phyloP scores from a whole-genome alignment of 352 stramenopile species.

The Phytophthora brassicae region DNA sequence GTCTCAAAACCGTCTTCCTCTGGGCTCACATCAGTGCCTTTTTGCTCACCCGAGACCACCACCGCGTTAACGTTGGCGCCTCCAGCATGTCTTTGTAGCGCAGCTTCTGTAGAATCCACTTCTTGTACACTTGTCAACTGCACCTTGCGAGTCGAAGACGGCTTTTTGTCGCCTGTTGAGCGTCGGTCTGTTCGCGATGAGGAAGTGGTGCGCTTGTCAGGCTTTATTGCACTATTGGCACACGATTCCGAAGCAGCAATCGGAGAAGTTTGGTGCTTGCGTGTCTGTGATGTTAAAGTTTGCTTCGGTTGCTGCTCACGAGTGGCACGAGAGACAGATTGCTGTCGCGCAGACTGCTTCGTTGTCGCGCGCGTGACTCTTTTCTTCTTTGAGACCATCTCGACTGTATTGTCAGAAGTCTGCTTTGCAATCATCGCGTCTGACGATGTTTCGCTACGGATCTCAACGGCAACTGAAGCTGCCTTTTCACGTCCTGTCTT shows the following conservation, averaged over 20 bases:
- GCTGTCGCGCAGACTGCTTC: neutral
- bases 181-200: slow-evolving; percentile 3
- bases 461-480: neutral
- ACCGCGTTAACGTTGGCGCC: slow-evolving; percentile 9
- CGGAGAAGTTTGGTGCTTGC: neutral
- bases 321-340: neutral
- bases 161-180: slow-evolving; percentile 4
- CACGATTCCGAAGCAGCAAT: neutral
- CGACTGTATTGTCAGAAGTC: neutral
- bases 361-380: neutral
- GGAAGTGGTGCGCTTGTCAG: neutral
- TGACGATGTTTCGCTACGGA: neutral
- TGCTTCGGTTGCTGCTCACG: neutral
- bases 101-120: neutral
- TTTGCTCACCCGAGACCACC: slow-evolving; percentile 3
- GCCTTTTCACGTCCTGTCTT: neutral
- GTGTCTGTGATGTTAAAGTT: neutral
- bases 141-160: neutral
- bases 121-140: slow-evolving; percentile 1
- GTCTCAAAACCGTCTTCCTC: slow-evolving; percentile 29
- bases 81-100: slow-evolving; percentile 9
- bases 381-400: neutral
- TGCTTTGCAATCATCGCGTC: neutral
- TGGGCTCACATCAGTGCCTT: slow-evolving; percentile 2
- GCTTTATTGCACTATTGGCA: no score